Percentiles rank a stretch among this genome's conserved stretches.
These are phyloP conservation scores for Colletotrichum sublineola DNA, from an alignment of 2,329 filamentous ascomycete genomes.

Conservation along the genomic window DNA sequence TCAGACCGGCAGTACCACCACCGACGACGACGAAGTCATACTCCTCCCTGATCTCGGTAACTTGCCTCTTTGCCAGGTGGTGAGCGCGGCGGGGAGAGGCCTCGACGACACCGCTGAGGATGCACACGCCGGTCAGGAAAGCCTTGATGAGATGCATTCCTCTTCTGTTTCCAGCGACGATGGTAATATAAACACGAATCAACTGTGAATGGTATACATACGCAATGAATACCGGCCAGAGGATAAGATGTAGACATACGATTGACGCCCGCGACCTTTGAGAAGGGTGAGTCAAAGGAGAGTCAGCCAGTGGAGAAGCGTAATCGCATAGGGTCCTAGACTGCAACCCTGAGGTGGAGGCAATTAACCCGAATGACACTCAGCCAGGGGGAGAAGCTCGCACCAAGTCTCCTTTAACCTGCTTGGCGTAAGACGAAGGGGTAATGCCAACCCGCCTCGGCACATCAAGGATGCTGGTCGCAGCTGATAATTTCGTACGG, in stretches of 20 bases:
- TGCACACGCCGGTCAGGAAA: neutral
- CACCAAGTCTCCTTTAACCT: neutral
- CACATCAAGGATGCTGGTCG: neutral
- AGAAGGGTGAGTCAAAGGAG: neutral
- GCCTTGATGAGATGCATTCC: neutral
- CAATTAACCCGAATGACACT: neutral
- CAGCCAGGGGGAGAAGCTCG: neutral
- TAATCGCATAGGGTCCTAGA: too few species aligned
- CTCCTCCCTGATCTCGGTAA: conserved; percentile 46
- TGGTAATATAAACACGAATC: neutral
- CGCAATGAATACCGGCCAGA: too few species aligned
- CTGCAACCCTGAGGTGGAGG: neutral
- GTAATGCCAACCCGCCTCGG: conserved; percentile 3
- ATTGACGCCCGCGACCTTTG: neutral
- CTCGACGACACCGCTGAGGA: conserved; percentile 29
- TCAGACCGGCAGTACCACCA: conserved; percentile 51
- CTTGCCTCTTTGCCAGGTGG: conserved; percentile 44
- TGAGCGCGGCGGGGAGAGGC: conserved; percentile 42
- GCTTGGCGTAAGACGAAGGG: neutral
- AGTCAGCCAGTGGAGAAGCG: neutral
- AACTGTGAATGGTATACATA: neutral
- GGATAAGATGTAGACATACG: too few species aligned
- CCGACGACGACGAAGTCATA: conserved; percentile 51
- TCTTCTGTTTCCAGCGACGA: neutral
- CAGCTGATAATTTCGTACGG: neutral